Base-by-base conservation (phyloP, 257 asterid species). In the Orobanche coerulescens region DNA sequence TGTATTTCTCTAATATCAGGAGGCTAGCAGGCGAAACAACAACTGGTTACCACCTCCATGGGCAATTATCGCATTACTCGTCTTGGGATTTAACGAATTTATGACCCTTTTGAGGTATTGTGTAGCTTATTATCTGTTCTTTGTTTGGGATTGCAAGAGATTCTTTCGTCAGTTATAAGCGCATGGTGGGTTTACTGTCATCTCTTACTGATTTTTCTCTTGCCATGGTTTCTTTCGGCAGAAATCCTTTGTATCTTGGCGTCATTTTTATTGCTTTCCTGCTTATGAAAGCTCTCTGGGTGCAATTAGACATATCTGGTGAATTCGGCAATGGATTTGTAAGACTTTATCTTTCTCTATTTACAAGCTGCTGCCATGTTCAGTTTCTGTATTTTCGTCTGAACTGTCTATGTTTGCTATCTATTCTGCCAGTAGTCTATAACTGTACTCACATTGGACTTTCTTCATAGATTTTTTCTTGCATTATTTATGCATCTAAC, bases 41-140 rank as follows among this genome's bases (percentile, higher is more conserved):
- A 90, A 82, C 65, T 86, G 94, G 93, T 71, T 84, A 57, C 94
- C 97, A 52, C 95, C 95, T 70, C 90, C 95, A 62, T 86, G 95
- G 94, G 90, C 93, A 33, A 81, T 86, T 61, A 47, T 76, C 9
- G 95, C 95, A 37, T 55, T 90, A 73, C 49, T 82, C 65, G 48
- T 90, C 61, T 73, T 90, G 75, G 95, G 94, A 58, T 86, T 90
- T 54, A 87, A 90, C 64, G 90, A 90, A 63, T 84, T 90, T 64
- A 90, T 90, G 95, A 82, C 97, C 71, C 86, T 86, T 39, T 81
- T 90, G 74, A 84, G 97, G 93, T 90, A 71, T 61, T 59, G 18
- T 9, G 1, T 20, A 24, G 67, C 47, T 44, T 9, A 40, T 43
- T 33, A 34, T 33, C 30, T 48, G 13, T 15, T 44, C 14, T 28